Evolutionary conservation across 108 stramenopile species (phyloP).

Genomic region (Pseudonitzschia delicatissima): DNA sequence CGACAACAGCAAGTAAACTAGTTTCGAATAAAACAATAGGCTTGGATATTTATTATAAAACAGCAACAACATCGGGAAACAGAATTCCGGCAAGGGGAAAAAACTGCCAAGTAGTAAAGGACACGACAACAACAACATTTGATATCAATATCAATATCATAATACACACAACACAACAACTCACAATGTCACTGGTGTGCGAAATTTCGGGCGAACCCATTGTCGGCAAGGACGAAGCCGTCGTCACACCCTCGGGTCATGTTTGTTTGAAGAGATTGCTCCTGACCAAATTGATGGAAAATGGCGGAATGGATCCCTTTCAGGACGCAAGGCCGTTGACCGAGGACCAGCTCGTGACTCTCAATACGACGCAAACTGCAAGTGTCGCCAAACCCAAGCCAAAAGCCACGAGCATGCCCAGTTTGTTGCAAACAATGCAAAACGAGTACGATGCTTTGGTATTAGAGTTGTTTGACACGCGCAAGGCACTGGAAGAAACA

Average conservation of each 20-base stretch:
- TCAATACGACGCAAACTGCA: constrained; percentile 22
- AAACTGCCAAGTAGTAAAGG: too few relatives aligned
- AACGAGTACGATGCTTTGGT: constrained; percentile 87
- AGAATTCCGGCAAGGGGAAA: too few relatives aligned
- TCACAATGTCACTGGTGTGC: constrained; percentile 47
- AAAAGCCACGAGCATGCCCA: constrained; percentile 60
- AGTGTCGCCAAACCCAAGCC: constrained; percentile 43
- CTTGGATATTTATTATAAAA: too few relatives aligned
- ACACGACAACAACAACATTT: background rate
- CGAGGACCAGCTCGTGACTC: constrained; percentile 53
- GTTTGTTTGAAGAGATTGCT: constrained; percentile 66
- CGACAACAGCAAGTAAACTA: too few relatives aligned
- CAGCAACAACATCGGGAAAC: too few relatives aligned
- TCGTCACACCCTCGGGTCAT: constrained; percentile 81
- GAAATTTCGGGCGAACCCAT: constrained; percentile 66
- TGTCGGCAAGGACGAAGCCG: constrained; percentile 34
- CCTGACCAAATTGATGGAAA: constrained; percentile 69
- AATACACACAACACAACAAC: too few relatives aligned
- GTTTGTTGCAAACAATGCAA: constrained; percentile 58
- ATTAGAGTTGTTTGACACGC: constrained; percentile 85
- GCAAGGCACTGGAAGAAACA: constrained; percentile 82
- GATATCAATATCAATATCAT: too few relatives aligned
- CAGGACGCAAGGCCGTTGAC: constrained; percentile 40
- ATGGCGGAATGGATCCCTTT: constrained; percentile 79
- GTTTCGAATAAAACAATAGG: too few relatives aligned